A percentile compares a stretch with the other conserved stretches of the same genome.
These are phyloP conservation scores for Colletotrichum gigasporum DNA, from an alignment of 2,329 filamentous ascomycete genomes.

Conservation along the genomic window DNA sequence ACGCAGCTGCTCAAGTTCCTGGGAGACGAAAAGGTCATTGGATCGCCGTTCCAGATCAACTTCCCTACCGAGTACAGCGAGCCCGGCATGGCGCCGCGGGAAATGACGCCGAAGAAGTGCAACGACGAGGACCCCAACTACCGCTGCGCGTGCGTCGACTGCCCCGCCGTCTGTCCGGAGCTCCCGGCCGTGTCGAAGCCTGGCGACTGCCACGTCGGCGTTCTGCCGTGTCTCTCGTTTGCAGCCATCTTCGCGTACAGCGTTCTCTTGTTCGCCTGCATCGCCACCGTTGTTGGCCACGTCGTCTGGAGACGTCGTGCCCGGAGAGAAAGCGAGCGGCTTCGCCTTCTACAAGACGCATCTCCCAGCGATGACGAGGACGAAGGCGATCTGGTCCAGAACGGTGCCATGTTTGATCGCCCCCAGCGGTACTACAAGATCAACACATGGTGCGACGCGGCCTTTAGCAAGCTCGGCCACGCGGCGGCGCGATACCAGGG, in stretches of 20 bases:
- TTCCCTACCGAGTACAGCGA: conserved; percentile 75
- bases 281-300: conserved; percentile 75
- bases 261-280: conserved; percentile 74
- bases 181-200: conserved; percentile 78
- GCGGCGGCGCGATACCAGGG: conserved; percentile 84
- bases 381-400: conserved; percentile 84
- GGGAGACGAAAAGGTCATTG: conserved; percentile 88
- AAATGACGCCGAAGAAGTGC: conserved; percentile 83
- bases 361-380: conserved; percentile 92
- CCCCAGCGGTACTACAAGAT: conserved; percentile 83
- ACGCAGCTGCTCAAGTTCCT: conserved; percentile 88
- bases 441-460: conserved; percentile 82
- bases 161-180: conserved; percentile 83
- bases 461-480: conserved; percentile 84
- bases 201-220: conserved; percentile 82
- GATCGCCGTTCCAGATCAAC: conserved; percentile 98
- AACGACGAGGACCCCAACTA: conserved; percentile 88
- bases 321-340: conserved; percentile 79
- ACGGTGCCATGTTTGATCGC: conserved; percentile 79
- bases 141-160: conserved; percentile 94
- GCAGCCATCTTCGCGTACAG: conserved; percentile 89
- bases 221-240: conserved; percentile 93
- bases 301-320: conserved; percentile 79
- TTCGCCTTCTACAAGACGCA: conserved; percentile 87
- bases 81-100: conserved; percentile 74